Evolutionary conservation across 805 yeast genomes (phyloP).

Genomic region (Kodamaea kaohsiungensis): DNA sequence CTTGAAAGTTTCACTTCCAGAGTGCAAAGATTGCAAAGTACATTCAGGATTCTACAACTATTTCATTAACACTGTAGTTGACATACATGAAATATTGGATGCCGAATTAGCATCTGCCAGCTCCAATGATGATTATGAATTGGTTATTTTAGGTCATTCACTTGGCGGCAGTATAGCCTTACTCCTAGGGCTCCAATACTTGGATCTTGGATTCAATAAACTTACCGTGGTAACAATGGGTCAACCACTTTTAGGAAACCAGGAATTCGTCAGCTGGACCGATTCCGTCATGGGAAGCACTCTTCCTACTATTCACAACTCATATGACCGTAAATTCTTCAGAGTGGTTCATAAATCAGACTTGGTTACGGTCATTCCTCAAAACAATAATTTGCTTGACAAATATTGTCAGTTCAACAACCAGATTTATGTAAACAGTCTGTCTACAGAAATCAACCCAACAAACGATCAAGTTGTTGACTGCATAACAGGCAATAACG

Average conservation of each 20-base stretch:
- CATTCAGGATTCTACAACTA: slow-evolving; percentile 35
- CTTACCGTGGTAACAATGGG: slow-evolving; percentile 43
- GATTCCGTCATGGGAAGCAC: slow-evolving; percentile 34
- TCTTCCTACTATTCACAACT: slow-evolving; percentile 18
- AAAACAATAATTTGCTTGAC: slow-evolving; percentile 15
- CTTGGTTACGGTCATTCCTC: slow-evolving; percentile 32
- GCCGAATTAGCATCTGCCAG: slow-evolving; percentile 16
- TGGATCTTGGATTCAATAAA: slow-evolving; percentile 34
- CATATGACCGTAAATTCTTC: slow-evolving; percentile 19
- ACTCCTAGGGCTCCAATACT: slow-evolving; percentile 36
- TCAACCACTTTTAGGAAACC: slow-evolving; percentile 45
- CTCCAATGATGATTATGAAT: slow-evolving; percentile 14
- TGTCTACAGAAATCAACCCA: slow-evolving; percentile 27
- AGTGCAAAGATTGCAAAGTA: slow-evolving; percentile 37
- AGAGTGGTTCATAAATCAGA: slow-evolving; percentile 31
- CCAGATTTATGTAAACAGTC: slow-evolving; percentile 32
- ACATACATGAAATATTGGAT: slow-evolving; percentile 25
- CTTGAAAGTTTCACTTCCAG: slow-evolving; percentile 20
- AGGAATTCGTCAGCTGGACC: slow-evolving; percentile 36
- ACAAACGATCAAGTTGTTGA: slow-evolving; percentile 30
- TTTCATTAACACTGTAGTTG: slow-evolving; percentile 28
- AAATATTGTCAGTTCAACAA: slow-evolving; percentile 35
- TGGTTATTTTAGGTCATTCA: slow-evolving; percentile 29
- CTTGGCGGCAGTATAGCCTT: slow-evolving; percentile 45
- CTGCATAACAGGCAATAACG: slow-evolving; percentile 19